Base-by-base conservation (phyloP, 495 filamentous ascomycete species). In the Daldinia caldariorum region DNA sequence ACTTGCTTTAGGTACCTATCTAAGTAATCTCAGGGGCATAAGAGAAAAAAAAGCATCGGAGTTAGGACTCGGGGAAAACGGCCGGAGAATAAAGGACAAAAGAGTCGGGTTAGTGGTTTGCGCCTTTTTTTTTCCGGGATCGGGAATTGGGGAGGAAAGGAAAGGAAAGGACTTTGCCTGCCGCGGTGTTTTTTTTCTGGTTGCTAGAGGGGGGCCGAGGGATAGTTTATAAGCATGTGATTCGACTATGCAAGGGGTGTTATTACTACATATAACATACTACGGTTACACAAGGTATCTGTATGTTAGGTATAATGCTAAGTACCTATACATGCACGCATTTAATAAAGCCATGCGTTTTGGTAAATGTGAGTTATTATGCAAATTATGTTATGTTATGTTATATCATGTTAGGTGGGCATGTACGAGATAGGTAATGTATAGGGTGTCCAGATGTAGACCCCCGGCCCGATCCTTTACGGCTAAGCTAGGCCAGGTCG, bases 391-490 rank as follows among this genome's bases (percentile, higher is more conserved):
- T 26, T 26, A 26, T 26, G n/a, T n/a, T n/a, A n/a, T 26, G 3
- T 26, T 26, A 26, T 26, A 26, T 26, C 3, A 26, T 26, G 26
- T 26, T 26, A 22, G 16, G 39, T 14, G 13, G 39, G 39, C 16
- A 35, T 35, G 26, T 26, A 26, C 3, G 26, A n/a, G n/a, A n/a
- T 26, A 26, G 3, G 26, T 26, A 26, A 26, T 35, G 34, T 35
- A 35, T 34, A 34, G 3, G 4, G 32, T 34, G 3, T 26, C 26
- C 26, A 26, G 26, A 26, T 18, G 41, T 6, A 45, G 16, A 45
- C 20, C 41, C 41, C 41, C 41, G 41, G 41, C 41, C 41, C 41
- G 41, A 45, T 18, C 41, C 41, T 45, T 45, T 20, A 45, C 16
- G 16, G 41, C 16, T 18, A n/a, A 3, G 13, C 14, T 43, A 41